Base-by-base conservation (phyloP, 768 basidiomycete species). In the Boletus subparvulus region DNA sequence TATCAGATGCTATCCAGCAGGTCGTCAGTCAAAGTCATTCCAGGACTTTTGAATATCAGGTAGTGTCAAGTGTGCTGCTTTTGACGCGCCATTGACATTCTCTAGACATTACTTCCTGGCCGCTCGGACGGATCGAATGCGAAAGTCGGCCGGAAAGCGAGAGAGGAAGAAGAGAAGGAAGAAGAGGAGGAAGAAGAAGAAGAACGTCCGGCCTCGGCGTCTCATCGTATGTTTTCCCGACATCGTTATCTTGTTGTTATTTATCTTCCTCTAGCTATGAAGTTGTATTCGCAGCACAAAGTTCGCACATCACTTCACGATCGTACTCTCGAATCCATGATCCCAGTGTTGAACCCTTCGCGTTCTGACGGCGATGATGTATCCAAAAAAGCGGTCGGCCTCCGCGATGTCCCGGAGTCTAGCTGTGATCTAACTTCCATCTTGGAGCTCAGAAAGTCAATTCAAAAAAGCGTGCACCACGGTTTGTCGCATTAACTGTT, bases 281-380 rank as follows among this genome's bases (percentile, higher is more conserved):
- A 87, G 66, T 68, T 78, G 0, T 79, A 82, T 52, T 87, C 95
- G 3, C 88, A 98, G 26, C 85, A 94, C 70, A 96, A 97, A 80
- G 90, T 98, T 50, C 85, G 96, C 54, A 94, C 92, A 3, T 96
- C 94, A 11, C 74, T 87, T 10, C 78, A 87, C 43, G 91, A 95
- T 55, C 84, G 95, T 36, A 98, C 95, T 0, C 80, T 99, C 16
- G 96, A 98, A 66, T 94, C 94, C 1, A 97, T 98, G 92, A 90
- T 98, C 58, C 87, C 88, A 2, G 78, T 90, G 11, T 65, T 74
- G 24, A 83, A 86, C 58, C 81, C 85, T 4, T 76, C 79, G 7
- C 81, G 77, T 46, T 71, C 75, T 21, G 69, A 69, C 3, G 67
- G 65, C 1, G 58, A 64, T 41, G 66, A 65, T 24, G 37, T 43